Evolutionary conservation across 2,329 filamentous ascomycete genomes (phyloP).

Genomic region (Epichloe amarillans): DNA sequence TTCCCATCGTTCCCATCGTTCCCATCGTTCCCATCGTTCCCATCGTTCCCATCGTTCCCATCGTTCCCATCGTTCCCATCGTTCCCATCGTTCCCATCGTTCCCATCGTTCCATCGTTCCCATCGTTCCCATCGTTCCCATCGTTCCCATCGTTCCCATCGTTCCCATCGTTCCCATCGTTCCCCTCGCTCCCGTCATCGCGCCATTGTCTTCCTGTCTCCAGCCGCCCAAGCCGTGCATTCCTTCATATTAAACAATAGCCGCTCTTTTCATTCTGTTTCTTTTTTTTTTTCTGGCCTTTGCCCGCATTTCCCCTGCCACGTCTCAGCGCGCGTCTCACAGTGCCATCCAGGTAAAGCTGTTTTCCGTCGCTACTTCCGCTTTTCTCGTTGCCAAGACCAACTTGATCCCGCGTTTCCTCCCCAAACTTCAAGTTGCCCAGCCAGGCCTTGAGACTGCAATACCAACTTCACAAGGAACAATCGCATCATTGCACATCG

Average conservation of each 20-base stretch:
- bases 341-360: neutral
- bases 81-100: neutral
- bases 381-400: slow-evolving; percentile 1
- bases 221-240: slow-evolving; percentile 1
- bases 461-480: neutral
- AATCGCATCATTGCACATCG: neutral
- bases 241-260: slow-evolving; percentile 2
- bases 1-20: neutral
- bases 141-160: neutral
- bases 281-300: neutral
- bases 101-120: neutral
- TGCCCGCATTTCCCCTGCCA: neutral
- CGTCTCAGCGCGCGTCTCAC: neutral
- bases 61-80: neutral
- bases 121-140: neutral
- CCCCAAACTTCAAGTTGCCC: neutral
- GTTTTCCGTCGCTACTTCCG: neutral
- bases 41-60: neutral
- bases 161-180: neutral
- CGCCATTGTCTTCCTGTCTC: neutral
- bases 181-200: neutral
- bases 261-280: neutral
- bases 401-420: neutral
- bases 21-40: neutral
- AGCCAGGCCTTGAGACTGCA: neutral